A percentile compares a stretch with the other conserved stretches of the same genome.
phyloP scores from a whole-genome alignment of 441 rosid genomes.

The Arabidopsis hybrid region DNA sequence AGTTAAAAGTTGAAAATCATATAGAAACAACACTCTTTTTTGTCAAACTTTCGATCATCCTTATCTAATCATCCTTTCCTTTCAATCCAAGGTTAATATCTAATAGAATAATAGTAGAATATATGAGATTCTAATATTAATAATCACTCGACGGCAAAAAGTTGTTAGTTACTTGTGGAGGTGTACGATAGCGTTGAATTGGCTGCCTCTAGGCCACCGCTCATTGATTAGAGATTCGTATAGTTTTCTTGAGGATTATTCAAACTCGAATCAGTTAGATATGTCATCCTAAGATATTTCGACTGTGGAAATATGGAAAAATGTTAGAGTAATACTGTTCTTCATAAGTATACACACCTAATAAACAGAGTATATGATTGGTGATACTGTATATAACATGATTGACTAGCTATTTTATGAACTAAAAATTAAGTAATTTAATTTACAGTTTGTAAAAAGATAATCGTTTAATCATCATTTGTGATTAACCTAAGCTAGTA shows the following conservation, averaged over 20 bases:
- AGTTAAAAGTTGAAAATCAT: slow-evolving; percentile 19
- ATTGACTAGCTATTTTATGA: neutral
- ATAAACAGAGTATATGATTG: neutral
- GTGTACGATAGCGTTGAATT: slow-evolving; percentile 20
- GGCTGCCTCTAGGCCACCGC: slow-evolving; percentile 28
- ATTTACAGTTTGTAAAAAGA: neutral
- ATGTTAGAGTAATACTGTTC: neutral
- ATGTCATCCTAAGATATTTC: slow-evolving; percentile 11
- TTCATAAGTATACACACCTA: neutral
- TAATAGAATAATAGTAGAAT: neutral
- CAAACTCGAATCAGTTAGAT: slow-evolving; percentile 10
- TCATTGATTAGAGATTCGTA: slow-evolving; percentile 12
- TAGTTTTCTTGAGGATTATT: slow-evolving; percentile 16
- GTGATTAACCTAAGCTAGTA: too few relatives aligned
- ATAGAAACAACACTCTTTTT: neutral
- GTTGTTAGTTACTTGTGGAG: slow-evolving; percentile 18
- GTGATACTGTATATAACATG: neutral
- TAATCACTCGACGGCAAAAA: slow-evolving; percentile 8
- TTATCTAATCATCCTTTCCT: neutral
- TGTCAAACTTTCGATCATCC: neutral
- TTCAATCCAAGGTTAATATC: slow-evolving; percentile 2
- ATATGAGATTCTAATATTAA: slow-evolving; percentile 25
- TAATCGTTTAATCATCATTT: neutral
- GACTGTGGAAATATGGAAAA: slow-evolving; percentile 5
- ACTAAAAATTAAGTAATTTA: neutral